A percentile compares a stretch with the other conserved stretches of the same genome.
These are phyloP conservation scores for Scheffersomyces segobiensis DNA, from an alignment of 1,139 yeast species.

Conservation along the genomic window DNA sequence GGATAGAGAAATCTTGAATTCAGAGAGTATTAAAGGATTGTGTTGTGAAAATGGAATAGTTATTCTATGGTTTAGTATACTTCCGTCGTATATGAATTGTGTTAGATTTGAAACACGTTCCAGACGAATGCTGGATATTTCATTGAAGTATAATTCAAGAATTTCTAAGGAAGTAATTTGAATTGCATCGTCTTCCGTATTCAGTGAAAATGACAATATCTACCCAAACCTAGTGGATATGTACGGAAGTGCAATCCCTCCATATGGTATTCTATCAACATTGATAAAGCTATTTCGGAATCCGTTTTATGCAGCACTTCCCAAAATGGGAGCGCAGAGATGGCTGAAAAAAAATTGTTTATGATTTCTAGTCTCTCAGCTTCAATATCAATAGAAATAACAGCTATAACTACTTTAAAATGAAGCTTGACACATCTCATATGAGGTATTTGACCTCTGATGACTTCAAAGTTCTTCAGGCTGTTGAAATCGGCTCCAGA, in stretches of 20 bases:
- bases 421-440: slow-evolving; percentile 91
- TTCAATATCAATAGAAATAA: not conserved
- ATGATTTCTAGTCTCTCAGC: not conserved
- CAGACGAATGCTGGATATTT: too few species aligned
- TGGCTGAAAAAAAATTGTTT: not conserved
- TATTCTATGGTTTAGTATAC: too few species aligned
- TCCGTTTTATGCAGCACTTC: not conserved
- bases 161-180: too few species aligned
- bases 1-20: too few species aligned
- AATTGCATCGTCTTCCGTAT: too few species aligned
- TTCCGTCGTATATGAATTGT: too few species aligned
- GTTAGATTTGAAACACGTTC: too few species aligned
- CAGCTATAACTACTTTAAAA: slow-evolving; percentile 19
- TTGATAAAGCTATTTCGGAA: not conserved
- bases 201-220: too few species aligned
- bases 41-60: too few species aligned
- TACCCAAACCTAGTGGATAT: too few species aligned
- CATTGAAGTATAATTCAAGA: too few species aligned
- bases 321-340: not conserved
- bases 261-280: not conserved
- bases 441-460: slow-evolving; percentile 91
- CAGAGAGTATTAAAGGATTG: slow-evolving; percentile 63
- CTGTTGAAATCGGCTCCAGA: slow-evolving; percentile 86
- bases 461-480: slow-evolving; percentile 86
- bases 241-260: too few species aligned